Evolutionary conservation across 1,139 yeast species (phyloP).

Genomic region (Geotrichum candidum): DNA sequence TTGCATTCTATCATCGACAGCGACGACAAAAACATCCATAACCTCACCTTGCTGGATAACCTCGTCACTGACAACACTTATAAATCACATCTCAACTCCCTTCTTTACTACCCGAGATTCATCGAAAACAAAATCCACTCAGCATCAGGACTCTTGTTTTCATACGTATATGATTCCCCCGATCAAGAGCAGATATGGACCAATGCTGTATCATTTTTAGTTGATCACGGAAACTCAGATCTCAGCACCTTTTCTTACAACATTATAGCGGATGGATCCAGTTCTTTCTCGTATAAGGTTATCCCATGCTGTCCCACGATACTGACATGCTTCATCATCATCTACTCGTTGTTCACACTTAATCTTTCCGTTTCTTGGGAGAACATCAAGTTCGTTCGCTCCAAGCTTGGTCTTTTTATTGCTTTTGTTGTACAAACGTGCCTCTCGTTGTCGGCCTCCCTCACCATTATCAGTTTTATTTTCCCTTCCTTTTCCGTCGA

Average conservation of each 20-base stretch:
- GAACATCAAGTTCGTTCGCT: conserved; percentile 51
- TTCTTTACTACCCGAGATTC: conserved; percentile 10
- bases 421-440: conserved; percentile 53
- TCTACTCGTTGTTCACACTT: conserved; percentile 33
- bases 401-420: conserved; percentile 52
- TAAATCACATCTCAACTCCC: conserved; percentile 13
- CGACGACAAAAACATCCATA: neutral
- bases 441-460: conserved; percentile 46
- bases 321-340: conserved; percentile 7
- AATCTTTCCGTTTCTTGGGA: conserved; percentile 45
- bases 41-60: neutral
- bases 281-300: too few relatives aligned
- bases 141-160: conserved; percentile 22
- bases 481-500: conserved; percentile 28
- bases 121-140: conserved; percentile 9
- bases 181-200: conserved; percentile 18
- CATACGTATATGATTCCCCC: conserved; percentile 20
- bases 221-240: neutral
- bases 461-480: conserved; percentile 44
- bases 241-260: too few relatives aligned
- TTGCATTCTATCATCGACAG: conserved; percentile 4
- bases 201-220: conserved; percentile 6
- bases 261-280: too few relatives aligned
- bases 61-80: neutral
- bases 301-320: too few relatives aligned